Evolutionary conservation across 106 monocot species (phyloP), one percentile per base, ranked within the genome.

Genomic region (Platanthera zijinensis): DNA sequence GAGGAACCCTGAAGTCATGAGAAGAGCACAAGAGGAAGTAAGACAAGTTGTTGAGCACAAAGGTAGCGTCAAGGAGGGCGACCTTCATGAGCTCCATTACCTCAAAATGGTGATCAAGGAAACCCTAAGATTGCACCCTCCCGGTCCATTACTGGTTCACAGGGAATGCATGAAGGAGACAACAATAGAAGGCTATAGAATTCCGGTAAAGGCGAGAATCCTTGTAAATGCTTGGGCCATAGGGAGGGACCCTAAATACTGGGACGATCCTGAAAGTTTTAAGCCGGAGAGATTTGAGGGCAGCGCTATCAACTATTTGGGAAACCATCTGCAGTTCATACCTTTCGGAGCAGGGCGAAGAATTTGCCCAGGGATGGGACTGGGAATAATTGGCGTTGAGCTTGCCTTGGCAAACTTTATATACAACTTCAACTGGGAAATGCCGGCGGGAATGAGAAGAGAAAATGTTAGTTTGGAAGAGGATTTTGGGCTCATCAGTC

Each of bases 81-180:
- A 87, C 6, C 13, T 83, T 0, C 71, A 57, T 7, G 22, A 49
- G 17, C 84, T 90, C 19, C 82, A 82, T 5, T 90, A 84, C 78
- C 54, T 90, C 19, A 83, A 86, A 6, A 71, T 82, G 15, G 83
- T 90, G 21, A 63, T 90, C 6, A 86, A 89, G 46, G 89, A 89
- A 73, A 84, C 81, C 0, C 83, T 89, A 81, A 62, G 87, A 53
- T 14, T 90, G 70, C 89, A 90, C 78, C 89, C 89, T n/a, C 80
- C 84, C 0, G 84, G 77, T 0, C 86, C 89, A 1, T 51, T 90
- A 80, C 84, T 90, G 4, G 77, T 76, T 6, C 84, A 86, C 5
- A 82, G 82, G 28, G 48, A 75, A n/a, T 39, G 80, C 45, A 74
- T 77, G 4, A 84, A 90, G 74, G 79, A 84, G 51, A 6, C 74